phyloP scores from a whole-genome alignment of 345 rosid species.

The Citrus unshiu region DNA sequence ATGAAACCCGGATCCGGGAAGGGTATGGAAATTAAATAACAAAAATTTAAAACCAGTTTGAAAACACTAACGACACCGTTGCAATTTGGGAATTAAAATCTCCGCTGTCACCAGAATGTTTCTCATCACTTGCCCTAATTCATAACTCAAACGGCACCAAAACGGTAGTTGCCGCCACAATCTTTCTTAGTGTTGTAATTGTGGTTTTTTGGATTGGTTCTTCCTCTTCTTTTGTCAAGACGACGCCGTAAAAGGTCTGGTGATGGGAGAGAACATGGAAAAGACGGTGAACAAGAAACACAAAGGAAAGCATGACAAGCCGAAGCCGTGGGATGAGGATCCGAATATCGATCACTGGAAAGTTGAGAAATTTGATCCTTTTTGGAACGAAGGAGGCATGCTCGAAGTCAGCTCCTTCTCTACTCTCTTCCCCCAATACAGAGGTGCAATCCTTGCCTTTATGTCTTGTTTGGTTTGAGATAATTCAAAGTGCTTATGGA shows the following conservation, averaged over 20 bases:
- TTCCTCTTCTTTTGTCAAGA: no score
- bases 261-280: constrained; percentile 10
- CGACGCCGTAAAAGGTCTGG: background rate
- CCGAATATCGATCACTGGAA: constrained; percentile 85
- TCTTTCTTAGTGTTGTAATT: no score
- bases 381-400: constrained; percentile 84
- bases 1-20: no score
- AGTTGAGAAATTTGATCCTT: constrained; percentile 75
- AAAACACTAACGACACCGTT: no score
- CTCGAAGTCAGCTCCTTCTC: constrained; percentile 81
- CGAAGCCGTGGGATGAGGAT: constrained; percentile 98
- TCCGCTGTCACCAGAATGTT: no score
- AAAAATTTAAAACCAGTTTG: no score
- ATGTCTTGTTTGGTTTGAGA: background rate
- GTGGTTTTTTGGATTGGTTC: no score
- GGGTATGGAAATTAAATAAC: no score
- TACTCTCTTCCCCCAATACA: constrained; percentile 81
- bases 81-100: no score
- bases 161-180: background rate
- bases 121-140: no score
- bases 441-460: constrained; percentile 35
- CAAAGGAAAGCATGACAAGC: constrained; percentile 84
- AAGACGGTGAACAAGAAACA: constrained; percentile 32
- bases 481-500: background rate
- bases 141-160: no score